Evolutionary conservation across 129 eudicot genomes (phyloP).

Genomic region (Escallonia rubra): DNA sequence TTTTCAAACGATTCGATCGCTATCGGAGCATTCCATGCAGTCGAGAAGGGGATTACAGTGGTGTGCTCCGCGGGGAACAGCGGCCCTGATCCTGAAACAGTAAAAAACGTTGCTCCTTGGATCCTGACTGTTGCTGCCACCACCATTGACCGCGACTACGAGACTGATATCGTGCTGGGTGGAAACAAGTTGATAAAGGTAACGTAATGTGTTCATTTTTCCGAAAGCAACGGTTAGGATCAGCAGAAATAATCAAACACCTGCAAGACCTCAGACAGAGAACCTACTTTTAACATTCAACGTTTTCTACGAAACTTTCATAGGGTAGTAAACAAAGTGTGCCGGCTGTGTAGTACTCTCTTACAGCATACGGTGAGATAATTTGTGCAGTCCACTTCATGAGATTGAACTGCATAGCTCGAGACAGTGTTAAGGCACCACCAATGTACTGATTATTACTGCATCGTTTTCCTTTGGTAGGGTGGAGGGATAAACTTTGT

Average conservation of each 20-base stretch:
- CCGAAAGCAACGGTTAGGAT: too few relatives aligned
- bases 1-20: neutral
- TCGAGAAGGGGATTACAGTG: conserved; percentile 58
- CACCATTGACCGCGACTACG: conserved; percentile 67
- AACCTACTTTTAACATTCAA: too few relatives aligned
- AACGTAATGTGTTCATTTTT: neutral
- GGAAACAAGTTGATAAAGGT: conserved; percentile 59
- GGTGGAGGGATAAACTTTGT: neutral
- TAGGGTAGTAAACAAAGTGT: too few relatives aligned
- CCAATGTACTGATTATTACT: neutral
- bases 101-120: conserved; percentile 81
- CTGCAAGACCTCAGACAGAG: too few relatives aligned
- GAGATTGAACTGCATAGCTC: neutral
- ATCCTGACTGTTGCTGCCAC: conserved; percentile 72
- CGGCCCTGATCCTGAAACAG: conserved; percentile 48
- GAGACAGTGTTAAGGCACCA: neutral
- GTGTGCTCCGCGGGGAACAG: conserved; percentile 74
- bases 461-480: neutral
- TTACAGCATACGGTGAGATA: too few relatives aligned
- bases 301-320: too few relatives aligned
- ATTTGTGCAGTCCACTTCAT: too few relatives aligned
- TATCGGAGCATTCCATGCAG: conserved; percentile 73
- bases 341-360: too few relatives aligned
- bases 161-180: conserved; percentile 52
- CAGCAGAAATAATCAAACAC: too few relatives aligned